phyloP scores from a whole-genome alignment of 192 early-diverging fungal species.

The Backusella tuberculispora region DNA sequence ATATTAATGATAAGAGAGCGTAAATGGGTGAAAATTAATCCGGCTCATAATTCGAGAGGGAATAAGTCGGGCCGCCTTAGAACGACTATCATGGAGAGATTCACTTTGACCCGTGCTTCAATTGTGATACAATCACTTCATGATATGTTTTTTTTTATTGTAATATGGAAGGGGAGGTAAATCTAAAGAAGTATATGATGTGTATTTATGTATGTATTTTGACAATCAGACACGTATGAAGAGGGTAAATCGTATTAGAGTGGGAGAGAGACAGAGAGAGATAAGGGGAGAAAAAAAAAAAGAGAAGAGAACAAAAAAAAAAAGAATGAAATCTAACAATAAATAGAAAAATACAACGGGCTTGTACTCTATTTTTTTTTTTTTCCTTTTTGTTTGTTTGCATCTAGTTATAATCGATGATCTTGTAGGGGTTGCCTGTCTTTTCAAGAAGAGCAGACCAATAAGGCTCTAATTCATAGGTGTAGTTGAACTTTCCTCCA shows the following conservation, averaged over 20 bases:
- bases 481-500: conserved; percentile 74
- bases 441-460: conserved; percentile 57
- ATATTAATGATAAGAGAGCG: not conserved
- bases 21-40: not conserved
- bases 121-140: conserved; percentile 1
- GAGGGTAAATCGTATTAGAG: not conserved
- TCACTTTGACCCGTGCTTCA: conserved; percentile 3
- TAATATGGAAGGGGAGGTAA: not conserved
- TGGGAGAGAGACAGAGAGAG: not conserved
- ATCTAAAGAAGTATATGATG: not conserved
- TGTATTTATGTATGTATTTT: not conserved
- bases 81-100: not conserved
- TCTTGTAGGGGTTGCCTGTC: conserved; percentile 33
- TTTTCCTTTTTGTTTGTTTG: not conserved
- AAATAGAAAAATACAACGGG: not conserved
- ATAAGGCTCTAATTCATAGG: conserved; percentile 69
- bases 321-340: not conserved
- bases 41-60: not conserved
- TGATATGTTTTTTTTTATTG: not conserved
- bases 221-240: not conserved
- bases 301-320: not conserved
- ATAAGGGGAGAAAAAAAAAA: no score
- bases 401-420: conserved; percentile 26
- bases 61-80: not conserved
- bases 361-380: not conserved